phyloP scores from a whole-genome alignment of 768 basidiomycete genomes.

The Rhizopogon roseolus region DNA sequence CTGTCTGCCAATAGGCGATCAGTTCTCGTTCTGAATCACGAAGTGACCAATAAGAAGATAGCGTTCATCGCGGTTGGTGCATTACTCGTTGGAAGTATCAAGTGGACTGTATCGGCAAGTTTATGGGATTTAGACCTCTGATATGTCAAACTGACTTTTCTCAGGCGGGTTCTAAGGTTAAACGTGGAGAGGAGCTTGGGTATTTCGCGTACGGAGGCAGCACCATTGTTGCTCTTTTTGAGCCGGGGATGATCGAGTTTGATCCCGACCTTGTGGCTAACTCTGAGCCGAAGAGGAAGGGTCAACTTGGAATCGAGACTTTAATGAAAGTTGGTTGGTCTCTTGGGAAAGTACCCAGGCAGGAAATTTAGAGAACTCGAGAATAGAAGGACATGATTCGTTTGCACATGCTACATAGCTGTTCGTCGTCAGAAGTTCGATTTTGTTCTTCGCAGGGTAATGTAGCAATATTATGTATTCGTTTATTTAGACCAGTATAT shows the following conservation, averaged over 20 bases:
- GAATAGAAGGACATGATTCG: background rate
- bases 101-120: constrained; percentile 44
- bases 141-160: background rate
- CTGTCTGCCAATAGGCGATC: constrained; percentile 62
- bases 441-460: too few relatives aligned
- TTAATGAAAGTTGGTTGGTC: constrained; percentile 45
- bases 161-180: constrained; percentile 43
- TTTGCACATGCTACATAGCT: background rate
- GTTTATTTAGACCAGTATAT: too few relatives aligned
- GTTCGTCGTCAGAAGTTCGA: too few relatives aligned
- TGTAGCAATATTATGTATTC: too few relatives aligned
- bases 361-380: background rate
- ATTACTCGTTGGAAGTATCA: constrained; percentile 73
- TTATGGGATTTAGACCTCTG: background rate
- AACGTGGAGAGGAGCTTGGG: constrained; percentile 64
- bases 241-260: constrained; percentile 46
- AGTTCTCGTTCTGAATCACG: constrained; percentile 47
- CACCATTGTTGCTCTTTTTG: constrained; percentile 60
- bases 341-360: constrained; percentile 13
- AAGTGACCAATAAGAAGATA: constrained; percentile 39
- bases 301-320: constrained; percentile 51
- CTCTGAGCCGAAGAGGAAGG: constrained; percentile 25
- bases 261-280: constrained; percentile 58
- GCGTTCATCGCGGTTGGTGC: constrained; percentile 78
- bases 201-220: constrained; percentile 77